Base-by-base conservation (phyloP, 1,139 yeast species). In the Candida glucosophila region DNA sequence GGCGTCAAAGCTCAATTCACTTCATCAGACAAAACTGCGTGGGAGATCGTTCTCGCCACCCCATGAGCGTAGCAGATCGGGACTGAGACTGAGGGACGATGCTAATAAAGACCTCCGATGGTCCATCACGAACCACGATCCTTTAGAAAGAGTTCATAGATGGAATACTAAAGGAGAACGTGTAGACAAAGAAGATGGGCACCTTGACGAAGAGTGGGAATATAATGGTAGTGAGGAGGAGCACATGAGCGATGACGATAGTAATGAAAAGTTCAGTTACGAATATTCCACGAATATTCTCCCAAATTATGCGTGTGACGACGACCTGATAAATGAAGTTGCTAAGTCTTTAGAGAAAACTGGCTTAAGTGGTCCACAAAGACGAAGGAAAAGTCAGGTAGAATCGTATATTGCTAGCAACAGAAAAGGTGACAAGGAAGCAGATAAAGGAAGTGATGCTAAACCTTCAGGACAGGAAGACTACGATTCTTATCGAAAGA, bases 181-280 rank as follows among this genome's bases (percentile, higher is more conserved):
- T n/a, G 30, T 31, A 7, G 30, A 29, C 15, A 28, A 29, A 5
- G 34, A 34, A 8, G 35, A 32, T 5, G 43, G 30, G 3, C 28
- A 23, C 11, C 37, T 34, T 12, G 37, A 33, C 7, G 32, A 30
- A 3, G 33, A 30, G 8, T 55, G 63, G 48, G 67, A 60, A 20
- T 52, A 56, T 19, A 69, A 62, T 29, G 58, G 54, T 4, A 68
- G 78, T 40, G 85, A 77, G 31, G 82, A 76, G 40, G 82, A 76
- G 39, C 76, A 73, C 35, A 59, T 75, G n/a, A 67, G 75, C 39
- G 82, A 75, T 37, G 73, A 73, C 29, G 79, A 73, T 30, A 58
- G 60, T 14, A 61, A 62, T 34, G 70, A 63, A 28, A 77, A 74
- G 36, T 68, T 73, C 36, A 71, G 66, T 29, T 73, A 71, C 36